Base-by-base conservation (phyloP, 2,329 filamentous ascomycete genomes). In the Zasmidium cellare region DNA sequence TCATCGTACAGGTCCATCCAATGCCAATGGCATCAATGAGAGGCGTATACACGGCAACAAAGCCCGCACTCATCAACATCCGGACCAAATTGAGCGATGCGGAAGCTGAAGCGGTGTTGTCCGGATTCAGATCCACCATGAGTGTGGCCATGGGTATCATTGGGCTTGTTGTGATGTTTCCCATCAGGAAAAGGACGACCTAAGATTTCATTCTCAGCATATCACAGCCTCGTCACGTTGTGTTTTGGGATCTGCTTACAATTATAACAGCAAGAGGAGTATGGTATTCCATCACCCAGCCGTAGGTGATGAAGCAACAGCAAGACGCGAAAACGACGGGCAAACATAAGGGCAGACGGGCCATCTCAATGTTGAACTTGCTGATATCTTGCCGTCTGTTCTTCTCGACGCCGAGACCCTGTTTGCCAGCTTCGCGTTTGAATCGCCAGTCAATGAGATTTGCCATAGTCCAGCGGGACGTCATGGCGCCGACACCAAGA, bases 361-460 rank as follows among this genome's bases (percentile, higher is more conserved):
- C 76, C 16, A 68, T 70, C 56, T 80, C 78, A 56, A 80, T 76
- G 1, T 77, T 76, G 35, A 79, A 79, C 2, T 72, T 53, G 2
- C 63, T 65, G 22, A 79, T 65, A 54, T 78, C 74, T 6, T 71
- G 71, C 23, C 73, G 64, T 3, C 71, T 66, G 44, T 72, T 74
- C 63, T 63, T 12, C 76, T 19, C 0, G 72, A 69, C 14, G 76
- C 67, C 2, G 71, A 69, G 14, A 72, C 51, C 12, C 64, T 51
- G 24, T 64, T 66, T 2, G 74, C 74, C 9, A 75, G 66, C 6
- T n/a, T n/a, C n/a, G n/a, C 74, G 69, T 3, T 69, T 66, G 61
- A 77, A 80, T 46, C 79, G 79, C 66, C 71, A 75, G 58, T 80
- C 78, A 2, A 79, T 60, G 9, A 78, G 60, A n/a, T 69, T 67